Conservation (phyloP, 768 basidiomycete genomes). For the Suillus lakei region DNA sequence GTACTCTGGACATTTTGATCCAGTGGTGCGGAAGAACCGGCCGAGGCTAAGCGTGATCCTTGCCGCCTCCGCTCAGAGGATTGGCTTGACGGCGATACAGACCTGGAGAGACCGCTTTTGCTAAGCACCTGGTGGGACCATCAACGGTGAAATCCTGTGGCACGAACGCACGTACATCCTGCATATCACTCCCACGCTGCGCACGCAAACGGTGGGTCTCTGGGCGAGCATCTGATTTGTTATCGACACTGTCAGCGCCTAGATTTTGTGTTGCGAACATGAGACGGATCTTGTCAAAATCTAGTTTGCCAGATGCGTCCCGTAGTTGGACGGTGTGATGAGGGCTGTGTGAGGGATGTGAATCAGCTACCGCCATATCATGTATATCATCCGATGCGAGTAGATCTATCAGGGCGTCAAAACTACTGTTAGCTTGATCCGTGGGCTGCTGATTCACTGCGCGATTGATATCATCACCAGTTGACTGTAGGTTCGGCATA, state of each 20-base stretch:
- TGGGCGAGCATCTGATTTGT: neutral
- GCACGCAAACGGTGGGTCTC: neutral
- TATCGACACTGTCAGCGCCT: neutral
- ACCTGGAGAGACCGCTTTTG: neutral
- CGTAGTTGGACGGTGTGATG: slow-evolving; percentile 20
- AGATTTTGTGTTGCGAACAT: slow-evolving; percentile 29
- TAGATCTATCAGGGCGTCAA: slow-evolving; percentile 35
- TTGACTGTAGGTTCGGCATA: neutral
- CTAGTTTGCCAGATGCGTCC: slow-evolving; percentile 34
- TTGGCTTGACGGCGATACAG: slow-evolving; percentile 1
- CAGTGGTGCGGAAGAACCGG: neutral
- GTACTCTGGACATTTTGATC: neutral
- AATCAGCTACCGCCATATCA: slow-evolving; percentile 6
- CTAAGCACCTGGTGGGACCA: neutral
- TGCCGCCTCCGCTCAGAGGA: neutral
- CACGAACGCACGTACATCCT: neutral
- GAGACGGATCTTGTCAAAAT: slow-evolving; percentile 34
- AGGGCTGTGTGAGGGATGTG: neutral
- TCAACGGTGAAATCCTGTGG: neutral
- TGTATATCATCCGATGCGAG: slow-evolving; percentile 33
- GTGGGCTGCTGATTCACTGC: neutral
- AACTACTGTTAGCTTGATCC: slow-evolving; percentile 22
- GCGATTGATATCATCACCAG: neutral
- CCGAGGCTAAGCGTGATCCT: neutral
- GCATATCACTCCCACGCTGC: neutral